These are phyloP conservation scores for Roridomyces roridus DNA, from an alignment of 768 basidiomycete species.

Conservation along the genomic window DNA sequence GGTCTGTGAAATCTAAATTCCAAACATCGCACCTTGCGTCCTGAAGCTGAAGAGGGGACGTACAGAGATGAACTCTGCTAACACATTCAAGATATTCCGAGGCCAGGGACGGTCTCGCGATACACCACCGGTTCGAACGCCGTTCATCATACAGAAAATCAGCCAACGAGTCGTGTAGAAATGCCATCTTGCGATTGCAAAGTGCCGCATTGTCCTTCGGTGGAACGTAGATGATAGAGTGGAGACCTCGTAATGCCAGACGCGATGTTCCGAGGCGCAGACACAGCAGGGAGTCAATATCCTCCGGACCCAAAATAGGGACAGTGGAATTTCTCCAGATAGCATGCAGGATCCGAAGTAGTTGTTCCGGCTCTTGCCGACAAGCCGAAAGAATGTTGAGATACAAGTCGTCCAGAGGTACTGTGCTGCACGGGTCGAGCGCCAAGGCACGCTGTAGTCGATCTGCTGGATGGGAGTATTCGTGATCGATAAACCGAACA, in stretches of 20 bases:
- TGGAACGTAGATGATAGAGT: background rate
- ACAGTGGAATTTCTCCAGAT: background rate
- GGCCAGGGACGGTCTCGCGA: background rate
- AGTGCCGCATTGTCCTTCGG: background rate
- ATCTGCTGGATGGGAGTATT: constrained; percentile 1
- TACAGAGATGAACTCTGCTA: background rate
- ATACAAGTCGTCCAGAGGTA: constrained; percentile 4
- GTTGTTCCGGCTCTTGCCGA: background rate
- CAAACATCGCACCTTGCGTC: no score
- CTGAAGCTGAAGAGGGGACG: no score
- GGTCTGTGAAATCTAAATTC: no score
- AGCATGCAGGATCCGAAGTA: background rate
- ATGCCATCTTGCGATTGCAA: no score
- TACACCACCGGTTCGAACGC: background rate
- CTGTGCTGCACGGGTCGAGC: background rate
- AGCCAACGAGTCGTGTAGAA: background rate
- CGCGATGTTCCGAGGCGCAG: background rate
- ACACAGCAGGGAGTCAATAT: background rate
- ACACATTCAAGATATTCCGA: background rate
- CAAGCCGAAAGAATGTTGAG: background rate
- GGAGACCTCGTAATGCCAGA: background rate
- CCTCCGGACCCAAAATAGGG: background rate
- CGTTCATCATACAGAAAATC: background rate
- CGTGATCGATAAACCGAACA: constrained; percentile 1
- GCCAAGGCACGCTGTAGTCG: background rate